Base-by-base conservation (phyloP, 192 early-diverging fungal genomes). In the Mortierella antarctica region DNA sequence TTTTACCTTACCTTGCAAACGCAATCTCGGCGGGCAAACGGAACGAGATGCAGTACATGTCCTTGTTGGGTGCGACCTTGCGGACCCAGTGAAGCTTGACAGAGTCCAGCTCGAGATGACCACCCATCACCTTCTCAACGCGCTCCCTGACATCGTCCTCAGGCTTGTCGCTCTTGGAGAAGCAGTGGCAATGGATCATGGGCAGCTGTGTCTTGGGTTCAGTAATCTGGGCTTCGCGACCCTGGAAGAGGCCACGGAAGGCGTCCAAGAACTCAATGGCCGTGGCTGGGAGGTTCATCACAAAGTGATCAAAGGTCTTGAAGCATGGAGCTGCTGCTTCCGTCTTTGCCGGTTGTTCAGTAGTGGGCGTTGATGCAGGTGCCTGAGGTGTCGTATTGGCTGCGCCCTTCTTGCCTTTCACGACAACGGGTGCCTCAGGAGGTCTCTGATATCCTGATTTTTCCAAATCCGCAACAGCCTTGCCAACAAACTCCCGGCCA, bases 261-360 rank as follows among this genome's bases (percentile, higher is more conserved):
- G 95, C 92, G 71, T 98, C 98, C 46, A 99, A 79, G 70, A 99
- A 99, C 78, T 98, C 97, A 49, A 99, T 90, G 5, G 97, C 97
- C 9, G 95, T 96, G 5, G 93, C 98, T 0, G 98, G 98, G 23
- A 99, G 86, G 80, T 99, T 99, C 97, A 99, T 99, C 0, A 99
- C 93, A 73, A 96, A 98, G 74, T 99, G 98, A 57, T 97, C 87
- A 70, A 98, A 98, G 11, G 90, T 92, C 51, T 78, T 83, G 80
- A 87, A 88, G 4, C 57, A 14, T 45, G 55, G 31, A 21, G 64
- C 45, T 55, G 62, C 42, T 44, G 54, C 31, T 5, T 15, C 20
- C 15, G 53, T 39, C 17, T 2, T 21, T 49, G 65, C 42, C 74
- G 86, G 59, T 62, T 51, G 18, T 53, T 48, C 18, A 21, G 63